A percentile compares a stretch with the other conserved stretches of the same genome.
Conservation (phyloP, 2,329 filamentous ascomycete genomes). For the Fusarium sp. region DNA sequence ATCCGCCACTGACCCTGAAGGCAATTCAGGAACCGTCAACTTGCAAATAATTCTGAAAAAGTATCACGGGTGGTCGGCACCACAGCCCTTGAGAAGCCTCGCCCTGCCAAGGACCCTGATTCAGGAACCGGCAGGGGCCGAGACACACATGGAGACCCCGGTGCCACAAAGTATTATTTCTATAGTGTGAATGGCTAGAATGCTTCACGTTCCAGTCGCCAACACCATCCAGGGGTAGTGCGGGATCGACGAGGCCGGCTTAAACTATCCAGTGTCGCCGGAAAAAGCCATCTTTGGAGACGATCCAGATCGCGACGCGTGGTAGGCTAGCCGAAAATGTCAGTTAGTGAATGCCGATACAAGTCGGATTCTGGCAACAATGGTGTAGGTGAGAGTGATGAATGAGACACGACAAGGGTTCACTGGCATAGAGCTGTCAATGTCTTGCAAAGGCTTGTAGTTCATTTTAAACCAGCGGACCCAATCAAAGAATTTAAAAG, state of each 20-base stretch:
- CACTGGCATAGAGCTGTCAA: background rate
- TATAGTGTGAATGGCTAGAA: background rate
- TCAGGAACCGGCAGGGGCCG: background rate
- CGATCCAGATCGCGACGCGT: background rate
- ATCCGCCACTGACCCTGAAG: background rate
- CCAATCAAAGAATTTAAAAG: background rate
- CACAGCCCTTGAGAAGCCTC: background rate
- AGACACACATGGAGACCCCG: background rate
- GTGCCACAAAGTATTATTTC: background rate
- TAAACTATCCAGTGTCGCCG: background rate
- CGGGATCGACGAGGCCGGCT: background rate
- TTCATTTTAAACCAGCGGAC: background rate
- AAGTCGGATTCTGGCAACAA: background rate
- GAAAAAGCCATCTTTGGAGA: background rate
- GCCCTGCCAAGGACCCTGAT: background rate
- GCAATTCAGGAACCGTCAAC: background rate
- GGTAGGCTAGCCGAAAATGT: background rate
- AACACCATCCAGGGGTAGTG: background rate
- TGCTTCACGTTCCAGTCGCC: background rate
- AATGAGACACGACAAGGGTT: background rate
- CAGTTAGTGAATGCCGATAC: background rate
- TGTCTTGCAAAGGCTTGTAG: background rate
- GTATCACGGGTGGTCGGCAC: background rate
- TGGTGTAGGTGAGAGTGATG: background rate
- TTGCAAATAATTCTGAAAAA: background rate